Conservation (phyloP, 345 rosid species). For the Citrus unshiu region DNA sequence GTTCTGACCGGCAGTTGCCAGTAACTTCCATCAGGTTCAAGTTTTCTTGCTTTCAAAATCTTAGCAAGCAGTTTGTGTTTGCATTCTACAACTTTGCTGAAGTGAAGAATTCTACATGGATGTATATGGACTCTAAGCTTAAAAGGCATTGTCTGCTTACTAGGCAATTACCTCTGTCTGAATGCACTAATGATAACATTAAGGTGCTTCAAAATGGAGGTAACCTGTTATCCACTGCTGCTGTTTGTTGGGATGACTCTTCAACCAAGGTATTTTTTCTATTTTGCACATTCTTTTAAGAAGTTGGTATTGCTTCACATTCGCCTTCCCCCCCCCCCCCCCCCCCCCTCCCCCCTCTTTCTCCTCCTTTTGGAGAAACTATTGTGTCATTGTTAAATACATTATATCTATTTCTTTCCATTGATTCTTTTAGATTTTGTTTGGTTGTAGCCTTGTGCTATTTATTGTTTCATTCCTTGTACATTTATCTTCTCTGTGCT, state of each 20-base stretch:
- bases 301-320: neutral
- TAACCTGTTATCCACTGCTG: constrained; percentile 18
- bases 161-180: constrained; percentile 57
- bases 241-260: constrained; percentile 18
- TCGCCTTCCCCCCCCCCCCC: neutral
- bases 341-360: too few relatives aligned
- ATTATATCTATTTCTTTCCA: neutral
- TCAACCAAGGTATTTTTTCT: constrained; percentile 32
- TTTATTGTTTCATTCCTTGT: neutral
- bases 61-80: constrained; percentile 60
- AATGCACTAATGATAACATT: constrained; percentile 62
- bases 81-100: constrained; percentile 53
- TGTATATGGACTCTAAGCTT: constrained; percentile 48
- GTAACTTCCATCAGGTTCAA: constrained; percentile 70
- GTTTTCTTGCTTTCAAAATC: constrained; percentile 48
- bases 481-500: neutral
- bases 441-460: neutral
- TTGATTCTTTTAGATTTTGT: neutral
- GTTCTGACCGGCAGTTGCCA: constrained; percentile 52
- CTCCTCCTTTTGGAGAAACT: neutral
- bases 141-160: constrained; percentile 48
- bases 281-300: neutral
- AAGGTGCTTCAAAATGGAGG: constrained; percentile 54
- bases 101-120: constrained; percentile 60
- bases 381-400: neutral